Base-by-base conservation (phyloP, 805 yeast species). In the Metschnikowia rubicola region DNA sequence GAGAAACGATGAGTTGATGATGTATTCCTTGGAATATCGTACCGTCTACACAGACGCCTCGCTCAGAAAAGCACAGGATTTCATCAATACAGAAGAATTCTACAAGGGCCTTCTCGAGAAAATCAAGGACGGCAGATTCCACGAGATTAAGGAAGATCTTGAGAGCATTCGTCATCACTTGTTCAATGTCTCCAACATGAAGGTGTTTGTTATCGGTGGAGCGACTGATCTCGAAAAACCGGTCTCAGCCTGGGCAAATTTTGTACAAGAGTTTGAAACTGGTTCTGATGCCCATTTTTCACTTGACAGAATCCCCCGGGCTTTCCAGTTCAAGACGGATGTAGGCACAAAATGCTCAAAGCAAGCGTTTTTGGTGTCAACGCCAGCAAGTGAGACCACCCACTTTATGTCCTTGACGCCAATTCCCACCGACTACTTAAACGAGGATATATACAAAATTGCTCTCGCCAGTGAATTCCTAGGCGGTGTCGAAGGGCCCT, bases 401-500 rank as follows among this genome's bases (percentile, higher is more conserved):
- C 86, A 80, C 59, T 68, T 89, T 67, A 70, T 77, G 21, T 61
- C 86, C 0, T 65, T 81, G 6, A 75, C 96, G 0, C 69, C 68
- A 1, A 79, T 86, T 11, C 88, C 92, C 1, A 68, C 75, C 1
- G 63, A 67, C 44, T 73, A 70, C 51, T 51, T 63, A 35, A 56
- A 67, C 42, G 68, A 66, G 15, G 96, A 91, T 56, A 71, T 83
- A 30, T 82, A 86, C 43, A 84, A 83, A 26, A 73, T 92, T 35
- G 77, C 84, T 0, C 74, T 91, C 28, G 88, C 90, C 7, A 76
- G 85, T 7, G 90, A 86, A 46, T 86, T 83, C 57, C 71, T 94
- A 46, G 86, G 84, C 54, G 86, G 89, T 33, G 89, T 88, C 15
- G 99, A 94, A 64, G 99, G 99, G 3, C 99, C 98, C 32, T 84